Conservation (phyloP, 2,329 filamentous ascomycete genomes). For the Cladosporium sp. region DNA sequence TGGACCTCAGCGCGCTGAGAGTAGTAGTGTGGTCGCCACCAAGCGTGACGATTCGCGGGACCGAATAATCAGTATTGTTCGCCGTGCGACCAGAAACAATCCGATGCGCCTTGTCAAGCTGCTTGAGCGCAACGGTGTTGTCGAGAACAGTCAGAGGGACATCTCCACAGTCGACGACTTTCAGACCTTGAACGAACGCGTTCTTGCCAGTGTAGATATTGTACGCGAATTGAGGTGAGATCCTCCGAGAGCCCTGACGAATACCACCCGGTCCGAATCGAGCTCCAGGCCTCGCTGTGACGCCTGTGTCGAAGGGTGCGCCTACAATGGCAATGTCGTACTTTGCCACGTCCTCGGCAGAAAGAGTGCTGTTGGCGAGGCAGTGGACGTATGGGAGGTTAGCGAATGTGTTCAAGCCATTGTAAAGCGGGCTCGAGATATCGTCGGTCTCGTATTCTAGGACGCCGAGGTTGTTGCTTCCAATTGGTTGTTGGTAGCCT, state of each 20-base stretch:
- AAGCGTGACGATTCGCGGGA: constrained; percentile 54
- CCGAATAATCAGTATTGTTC: constrained; percentile 46
- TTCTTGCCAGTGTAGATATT: constrained; percentile 51
- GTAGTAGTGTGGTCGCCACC: constrained; percentile 60
- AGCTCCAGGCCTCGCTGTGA: constrained; percentile 54
- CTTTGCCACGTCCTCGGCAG: constrained; percentile 39
- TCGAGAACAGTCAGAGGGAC: constrained; percentile 50
- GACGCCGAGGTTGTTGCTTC: constrained; percentile 18
- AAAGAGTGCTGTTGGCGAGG: constrained; percentile 30
- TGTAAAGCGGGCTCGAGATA: constrained; percentile 34
- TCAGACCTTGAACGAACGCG: constrained; percentile 47
- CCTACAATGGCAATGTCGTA: constrained; percentile 53
- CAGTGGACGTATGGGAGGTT: constrained; percentile 53
- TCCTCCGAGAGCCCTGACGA: constrained; percentile 51
- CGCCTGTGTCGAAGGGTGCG: constrained; percentile 52
- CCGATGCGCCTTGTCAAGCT: constrained; percentile 55
- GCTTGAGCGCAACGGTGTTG: constrained; percentile 56
- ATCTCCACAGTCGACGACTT: constrained; percentile 57
- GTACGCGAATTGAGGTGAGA: constrained; percentile 44
- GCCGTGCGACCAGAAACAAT: constrained; percentile 47
- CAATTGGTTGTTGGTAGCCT: constrained; percentile 38
- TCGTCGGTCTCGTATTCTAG: constrained; percentile 23
- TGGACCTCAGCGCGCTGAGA: constrained; percentile 53
- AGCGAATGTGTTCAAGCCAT: constrained; percentile 49
- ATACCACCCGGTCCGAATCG: constrained; percentile 56